These are phyloP conservation scores for Phytopythium montanum DNA, from an alignment of 352 stramenopile genomes.

Conservation along the genomic window DNA sequence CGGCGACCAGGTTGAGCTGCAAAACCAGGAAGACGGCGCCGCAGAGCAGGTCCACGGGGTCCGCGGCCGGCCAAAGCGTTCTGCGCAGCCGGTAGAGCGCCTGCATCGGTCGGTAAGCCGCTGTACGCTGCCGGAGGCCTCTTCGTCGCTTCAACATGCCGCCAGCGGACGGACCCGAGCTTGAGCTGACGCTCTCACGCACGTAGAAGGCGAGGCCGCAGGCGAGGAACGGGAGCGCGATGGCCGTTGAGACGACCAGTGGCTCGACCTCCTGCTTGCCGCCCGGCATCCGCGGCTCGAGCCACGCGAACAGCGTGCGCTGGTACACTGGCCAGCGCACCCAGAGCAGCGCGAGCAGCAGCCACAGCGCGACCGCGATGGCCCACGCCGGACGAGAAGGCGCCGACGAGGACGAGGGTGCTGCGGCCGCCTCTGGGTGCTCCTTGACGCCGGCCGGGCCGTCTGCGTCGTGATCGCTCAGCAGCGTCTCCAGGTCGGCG, in stretches of 20 bases:
- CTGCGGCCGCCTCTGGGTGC: not conserved
- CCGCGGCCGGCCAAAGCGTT: conserved; percentile 4
- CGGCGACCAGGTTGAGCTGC: conserved; percentile 59
- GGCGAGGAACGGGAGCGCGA: conserved; percentile 36
- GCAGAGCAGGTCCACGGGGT: conserved; percentile 47
- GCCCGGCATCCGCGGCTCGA: conserved; percentile 20
- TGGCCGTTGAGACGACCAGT: conserved; percentile 26
- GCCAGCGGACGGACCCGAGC: not conserved
- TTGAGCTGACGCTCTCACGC: conserved; percentile 14
- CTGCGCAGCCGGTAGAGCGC: not conserved
- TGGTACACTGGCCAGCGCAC: conserved; percentile 50
- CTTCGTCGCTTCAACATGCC: not conserved
- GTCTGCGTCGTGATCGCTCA: conserved; percentile 16
- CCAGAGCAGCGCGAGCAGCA: conserved; percentile 39
- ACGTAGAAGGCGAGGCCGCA: conserved; percentile 42
- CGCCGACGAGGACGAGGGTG: not conserved
- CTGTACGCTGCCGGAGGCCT: not conserved
- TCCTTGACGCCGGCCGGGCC: conserved; percentile 12
- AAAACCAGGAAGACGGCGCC: conserved; percentile 40
- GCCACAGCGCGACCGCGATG: conserved; percentile 17
- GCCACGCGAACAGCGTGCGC: conserved; percentile 17
- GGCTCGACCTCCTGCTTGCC: conserved; percentile 48
- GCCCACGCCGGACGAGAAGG: not conserved
- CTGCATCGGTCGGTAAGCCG: not conserved
- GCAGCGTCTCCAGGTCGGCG: conserved; percentile 18